Evolutionary conservation across 345 rosid species (phyloP), one percentile per base, ranked within the genome.

Genomic region (Turritis glabra): DNA sequence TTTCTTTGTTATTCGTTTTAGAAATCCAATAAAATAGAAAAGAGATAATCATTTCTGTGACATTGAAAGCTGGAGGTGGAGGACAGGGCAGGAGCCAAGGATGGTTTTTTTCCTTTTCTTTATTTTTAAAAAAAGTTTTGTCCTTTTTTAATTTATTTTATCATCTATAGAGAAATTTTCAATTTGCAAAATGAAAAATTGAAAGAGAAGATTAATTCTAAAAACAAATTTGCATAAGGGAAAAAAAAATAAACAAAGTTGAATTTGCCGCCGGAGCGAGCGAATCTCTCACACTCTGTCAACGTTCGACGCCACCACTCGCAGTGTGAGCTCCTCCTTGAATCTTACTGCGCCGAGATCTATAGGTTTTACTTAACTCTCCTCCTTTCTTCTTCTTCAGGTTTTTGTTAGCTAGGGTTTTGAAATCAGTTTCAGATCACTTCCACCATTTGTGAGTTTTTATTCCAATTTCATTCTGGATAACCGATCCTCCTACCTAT

Each of bases 211-310:
- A 37, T 5, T 14, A 3, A 3, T 21, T 48, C 4, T 12, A 21
- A 21, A 44, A 41, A 23, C 1, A 38, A 41, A 30, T 15, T 70
- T 14, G 33, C 56, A 22, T 21, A 8, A 43, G 35, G 21, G 19
- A 35, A 48, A 26, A 3, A 48, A 26, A 3, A 41, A 18, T 8
- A 29, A 9, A 59, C 22, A 25, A 70, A 56, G 64, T 71, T 38
- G 51, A 22, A 37, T 74, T 65, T 65, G 66, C 78, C 58, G 77
- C 72, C 5, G 65, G 77, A 63, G 74, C 8, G 15, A 44, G 63
- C 30, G 22, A 67, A 54, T 68, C 64, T 32, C 21, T 38, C 52
- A 53, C 25, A 53, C 12, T 51, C 25, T 8, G 44, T 15, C 51
- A 37, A 53, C 44, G 32, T 15, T 56, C 25, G 37, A 43, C 47